Evolutionary conservation across 805 yeast species (phyloP).

Genomic region (Pichia phayaonensis): DNA sequence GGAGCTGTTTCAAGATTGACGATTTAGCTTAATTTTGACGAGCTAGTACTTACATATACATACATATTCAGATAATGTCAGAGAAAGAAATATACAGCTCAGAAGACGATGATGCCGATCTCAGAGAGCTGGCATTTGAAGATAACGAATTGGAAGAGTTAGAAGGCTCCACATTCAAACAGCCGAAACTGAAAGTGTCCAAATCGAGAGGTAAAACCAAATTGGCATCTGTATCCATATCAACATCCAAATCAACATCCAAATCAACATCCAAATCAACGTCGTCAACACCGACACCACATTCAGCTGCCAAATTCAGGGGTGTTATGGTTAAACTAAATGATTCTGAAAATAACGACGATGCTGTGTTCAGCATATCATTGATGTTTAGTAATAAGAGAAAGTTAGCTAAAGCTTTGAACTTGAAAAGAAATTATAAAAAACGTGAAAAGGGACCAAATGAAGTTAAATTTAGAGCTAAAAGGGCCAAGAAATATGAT

Average conservation of each 20-base stretch:
- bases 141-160: slow-evolving; percentile 17
- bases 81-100: not conserved
- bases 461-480: not conserved
- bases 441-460: not conserved
- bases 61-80: not conserved
- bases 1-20: no score
- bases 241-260: not conserved
- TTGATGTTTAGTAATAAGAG: not conserved
- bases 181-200: not conserved
- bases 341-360: slow-evolving; percentile 10
- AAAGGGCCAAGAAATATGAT: not conserved
- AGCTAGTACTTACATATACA: no score
- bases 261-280: not conserved
- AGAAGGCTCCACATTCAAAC: not conserved
- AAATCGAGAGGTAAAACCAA: not conserved
- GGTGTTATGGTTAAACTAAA: not conserved
- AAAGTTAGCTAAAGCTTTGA: not conserved
- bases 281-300: not conserved
- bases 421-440: slow-evolving; percentile 1
- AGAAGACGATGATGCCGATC: not conserved
- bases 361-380: not conserved
- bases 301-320: not conserved
- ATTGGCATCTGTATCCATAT: not conserved
- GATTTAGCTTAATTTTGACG: no score
- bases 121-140: slow-evolving; percentile 8